A percentile compares a stretch with the other conserved stretches of the same genome.
These are phyloP conservation scores for Musa acuminata DNA, from an alignment of 176 grass and related monocot genomes.

Conservation along the genomic window DNA sequence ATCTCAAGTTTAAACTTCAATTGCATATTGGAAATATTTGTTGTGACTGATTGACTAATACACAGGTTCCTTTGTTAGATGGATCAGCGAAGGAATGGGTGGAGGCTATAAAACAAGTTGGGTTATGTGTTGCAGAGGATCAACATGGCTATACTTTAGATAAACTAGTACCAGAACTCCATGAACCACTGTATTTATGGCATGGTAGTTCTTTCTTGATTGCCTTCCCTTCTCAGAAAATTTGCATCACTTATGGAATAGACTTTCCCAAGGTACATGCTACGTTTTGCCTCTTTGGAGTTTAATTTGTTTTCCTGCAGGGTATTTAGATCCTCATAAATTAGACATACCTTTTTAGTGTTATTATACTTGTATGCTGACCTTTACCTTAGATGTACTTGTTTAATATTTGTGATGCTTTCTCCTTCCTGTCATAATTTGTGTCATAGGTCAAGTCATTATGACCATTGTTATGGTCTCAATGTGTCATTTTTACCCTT, in stretches of 20 bases:
- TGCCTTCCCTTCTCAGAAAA: constrained; percentile 67
- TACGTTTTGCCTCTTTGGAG: constrained; percentile 3
- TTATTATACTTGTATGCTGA: too few species aligned
- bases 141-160: constrained; percentile 38
- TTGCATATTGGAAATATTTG: not conserved
- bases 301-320: not conserved
- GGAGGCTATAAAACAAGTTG: constrained; percentile 33
- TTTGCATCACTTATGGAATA: constrained; percentile 64
- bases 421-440: too few species aligned
- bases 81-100: constrained; percentile 89
- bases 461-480: too few species aligned
- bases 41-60: constrained; percentile 26
- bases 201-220: constrained; percentile 53
- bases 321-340: not conserved
- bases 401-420: too few species aligned
- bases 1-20: not conserved
- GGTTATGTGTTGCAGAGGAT: constrained; percentile 48
- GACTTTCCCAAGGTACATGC: constrained; percentile 57
- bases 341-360: not conserved
- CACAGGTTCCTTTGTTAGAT: constrained; percentile 91
- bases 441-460: too few species aligned
- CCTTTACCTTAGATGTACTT: too few species aligned
- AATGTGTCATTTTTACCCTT: too few species aligned
- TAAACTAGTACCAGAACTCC: constrained; percentile 51
- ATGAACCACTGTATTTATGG: constrained; percentile 44